Conservation (phyloP, 2,329 filamentous ascomycete species). For the Colletotrichum brevisporum region DNA sequence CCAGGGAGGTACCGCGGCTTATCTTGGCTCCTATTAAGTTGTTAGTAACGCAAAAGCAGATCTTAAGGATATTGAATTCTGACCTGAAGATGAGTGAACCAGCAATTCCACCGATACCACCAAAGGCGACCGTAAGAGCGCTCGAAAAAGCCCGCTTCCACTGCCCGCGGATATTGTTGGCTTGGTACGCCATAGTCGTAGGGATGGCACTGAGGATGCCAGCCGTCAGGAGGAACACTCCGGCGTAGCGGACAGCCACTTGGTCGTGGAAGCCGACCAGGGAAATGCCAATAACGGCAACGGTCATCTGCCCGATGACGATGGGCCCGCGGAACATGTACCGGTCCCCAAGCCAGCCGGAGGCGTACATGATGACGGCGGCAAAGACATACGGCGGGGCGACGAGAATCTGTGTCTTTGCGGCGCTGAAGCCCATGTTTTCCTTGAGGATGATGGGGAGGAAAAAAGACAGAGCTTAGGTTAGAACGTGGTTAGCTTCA, state of each 20-base stretch:
- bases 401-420: slow-evolving; percentile 67
- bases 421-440: slow-evolving; percentile 47
- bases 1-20: slow-evolving; percentile 31
- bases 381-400: slow-evolving; percentile 73
- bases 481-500: slow-evolving; percentile 51
- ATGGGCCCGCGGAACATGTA: slow-evolving; percentile 74
- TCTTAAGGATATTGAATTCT: background rate
- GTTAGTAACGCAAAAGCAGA: background rate
- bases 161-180: slow-evolving; percentile 42
- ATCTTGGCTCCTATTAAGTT: slow-evolving; percentile 12
- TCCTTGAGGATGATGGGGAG: slow-evolving; percentile 68
- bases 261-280: slow-evolving; percentile 72
- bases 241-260: slow-evolving; percentile 74
- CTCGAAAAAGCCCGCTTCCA: slow-evolving; percentile 42
- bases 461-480: slow-evolving; percentile 65
- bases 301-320: slow-evolving; percentile 72
- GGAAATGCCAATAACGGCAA: slow-evolving; percentile 75
- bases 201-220: slow-evolving; percentile 35
- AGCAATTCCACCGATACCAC: slow-evolving; percentile 40
- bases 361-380: slow-evolving; percentile 70
- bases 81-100: slow-evolving; percentile 40
- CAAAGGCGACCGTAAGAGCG: slow-evolving; percentile 33
- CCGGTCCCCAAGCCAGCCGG: slow-evolving; percentile 77
- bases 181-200: slow-evolving; percentile 35
- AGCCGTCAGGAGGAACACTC: slow-evolving; percentile 67